Percentiles rank a stretch among this genome's conserved stretches.
Evolutionary conservation across 2,329 filamentous ascomycete genomes (phyloP).

Genomic region (Stemphylium lycopersici): DNA sequence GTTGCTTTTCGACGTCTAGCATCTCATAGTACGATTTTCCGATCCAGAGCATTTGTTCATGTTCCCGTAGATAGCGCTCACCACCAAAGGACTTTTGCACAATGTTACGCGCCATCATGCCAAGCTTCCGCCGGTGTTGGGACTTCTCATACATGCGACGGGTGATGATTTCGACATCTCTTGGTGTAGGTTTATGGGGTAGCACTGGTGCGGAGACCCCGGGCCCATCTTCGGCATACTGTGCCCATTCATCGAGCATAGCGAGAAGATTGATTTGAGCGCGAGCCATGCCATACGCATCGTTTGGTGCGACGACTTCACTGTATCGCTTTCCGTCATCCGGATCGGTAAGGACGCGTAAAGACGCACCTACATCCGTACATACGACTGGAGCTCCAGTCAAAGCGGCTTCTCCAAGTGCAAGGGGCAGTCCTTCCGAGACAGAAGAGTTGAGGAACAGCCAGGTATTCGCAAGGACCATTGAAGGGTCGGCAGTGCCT

Average conservation of each 20-base stretch:
- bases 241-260: constrained; percentile 66
- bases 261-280: constrained; percentile 68
- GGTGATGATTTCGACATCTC: constrained; percentile 61
- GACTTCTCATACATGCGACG: constrained; percentile 66
- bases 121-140: constrained; percentile 61
- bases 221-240: constrained; percentile 61
- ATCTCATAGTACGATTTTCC: constrained; percentile 46
- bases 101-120: constrained; percentile 64
- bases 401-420: constrained; percentile 63
- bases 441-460: constrained; percentile 62
- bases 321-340: constrained; percentile 59
- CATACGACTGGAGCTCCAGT: constrained; percentile 63
- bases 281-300: constrained; percentile 63
- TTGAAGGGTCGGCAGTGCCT: constrained; percentile 61
- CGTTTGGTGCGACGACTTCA: constrained; percentile 69
- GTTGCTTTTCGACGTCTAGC: constrained; percentile 35
- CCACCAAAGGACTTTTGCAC: constrained; percentile 66
- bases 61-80: constrained; percentile 65
- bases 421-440: constrained; percentile 62
- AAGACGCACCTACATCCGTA: constrained; percentile 63
- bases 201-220: constrained; percentile 50
- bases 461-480: constrained; percentile 52
- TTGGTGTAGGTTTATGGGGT: constrained; percentile 55
- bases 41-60: constrained; percentile 60
- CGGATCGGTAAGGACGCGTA: constrained; percentile 62